These are phyloP conservation scores for Afroboletus lepidellus DNA, from an alignment of 1,284 basidiomycete genomes.

Conservation along the genomic window DNA sequence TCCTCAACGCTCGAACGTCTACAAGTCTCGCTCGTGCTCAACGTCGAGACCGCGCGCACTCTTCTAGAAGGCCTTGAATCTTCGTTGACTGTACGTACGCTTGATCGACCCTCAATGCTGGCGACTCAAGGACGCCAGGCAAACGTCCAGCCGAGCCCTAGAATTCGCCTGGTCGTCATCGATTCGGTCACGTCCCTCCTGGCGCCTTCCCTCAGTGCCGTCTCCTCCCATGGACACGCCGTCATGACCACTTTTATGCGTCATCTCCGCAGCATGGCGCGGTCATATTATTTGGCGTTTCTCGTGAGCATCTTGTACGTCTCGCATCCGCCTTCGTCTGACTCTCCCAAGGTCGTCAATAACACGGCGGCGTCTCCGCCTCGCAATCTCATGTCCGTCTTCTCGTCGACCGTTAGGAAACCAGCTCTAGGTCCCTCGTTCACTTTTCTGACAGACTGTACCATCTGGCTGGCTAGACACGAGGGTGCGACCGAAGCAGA, in stretches of 20 bases:
- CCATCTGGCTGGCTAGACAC: slow-evolving; percentile 57
- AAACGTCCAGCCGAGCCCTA: slow-evolving; percentile 3
- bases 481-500: slow-evolving; percentile 8
- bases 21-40: slow-evolving; percentile 56
- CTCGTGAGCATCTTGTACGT: slow-evolving; percentile 41
- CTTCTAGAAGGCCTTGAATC: slow-evolving; percentile 46
- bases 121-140: slow-evolving; percentile 13
- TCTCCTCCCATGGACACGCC: slow-evolving; percentile 73
- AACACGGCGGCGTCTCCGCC: slow-evolving; percentile 38
- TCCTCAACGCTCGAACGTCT: slow-evolving; percentile 39
- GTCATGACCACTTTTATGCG: slow-evolving; percentile 72
- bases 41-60: slow-evolving; percentile 50
- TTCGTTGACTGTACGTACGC: slow-evolving; percentile 31
- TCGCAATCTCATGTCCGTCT: slow-evolving; percentile 39
- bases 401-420: slow-evolving; percentile 47
- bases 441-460: slow-evolving; percentile 66
- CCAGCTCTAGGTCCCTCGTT: slow-evolving; percentile 76
- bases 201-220: slow-evolving; percentile 59
- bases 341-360: slow-evolving; percentile 43
- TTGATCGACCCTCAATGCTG: background rate
- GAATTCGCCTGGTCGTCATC: slow-evolving; percentile 54
- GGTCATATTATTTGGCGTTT: slow-evolving; percentile 44
- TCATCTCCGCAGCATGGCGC: slow-evolving; percentile 53
- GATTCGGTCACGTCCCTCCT: slow-evolving; percentile 68
- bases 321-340: background rate